phyloP scores from a whole-genome alignment of 2,329 filamentous ascomycete species.

The Cucurbitaria berberidis region DNA sequence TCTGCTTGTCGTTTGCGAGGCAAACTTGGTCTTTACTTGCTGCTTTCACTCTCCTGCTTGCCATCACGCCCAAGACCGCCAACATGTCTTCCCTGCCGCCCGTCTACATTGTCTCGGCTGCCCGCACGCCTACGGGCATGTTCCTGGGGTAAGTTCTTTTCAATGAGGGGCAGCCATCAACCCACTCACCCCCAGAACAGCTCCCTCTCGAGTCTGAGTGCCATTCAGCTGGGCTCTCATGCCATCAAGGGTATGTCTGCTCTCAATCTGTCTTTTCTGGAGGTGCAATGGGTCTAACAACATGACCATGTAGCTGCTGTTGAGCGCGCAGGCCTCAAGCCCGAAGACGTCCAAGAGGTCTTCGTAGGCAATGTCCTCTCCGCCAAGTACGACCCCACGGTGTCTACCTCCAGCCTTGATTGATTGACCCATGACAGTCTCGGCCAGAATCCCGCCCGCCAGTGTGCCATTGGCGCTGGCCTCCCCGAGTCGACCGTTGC shows the following conservation, averaged over 20 bases:
- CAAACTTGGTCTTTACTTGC: conserved; percentile 8
- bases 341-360: conserved; percentile 91
- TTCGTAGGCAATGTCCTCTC: conserved; percentile 98
- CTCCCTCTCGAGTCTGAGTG: conserved; percentile 85
- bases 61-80: conserved; percentile 20
- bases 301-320: conserved; percentile 66
- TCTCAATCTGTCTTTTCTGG: neutral
- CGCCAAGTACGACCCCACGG: conserved; percentile 73
- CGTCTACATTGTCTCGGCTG: conserved; percentile 94
- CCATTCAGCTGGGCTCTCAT: conserved; percentile 83
- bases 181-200: conserved; percentile 56
- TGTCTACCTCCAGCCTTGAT: neutral
- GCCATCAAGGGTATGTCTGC: conserved; percentile 81
- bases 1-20: conserved; percentile 14
- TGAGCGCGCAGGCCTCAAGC: conserved; percentile 84
- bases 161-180: conserved; percentile 28
- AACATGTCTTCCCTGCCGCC: conserved; percentile 80
- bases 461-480: conserved; percentile 89
- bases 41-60: conserved; percentile 5
- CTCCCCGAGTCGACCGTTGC: conserved; percentile 79
- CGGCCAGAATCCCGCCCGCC: conserved; percentile 93
- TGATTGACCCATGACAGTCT: conserved; percentile 64
- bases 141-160: conserved; percentile 78
- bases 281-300: conserved; percentile 23
- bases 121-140: conserved; percentile 88